phyloP scores from a whole-genome alignment of 768 basidiomycete genomes.

The Tulasnella sp. region DNA sequence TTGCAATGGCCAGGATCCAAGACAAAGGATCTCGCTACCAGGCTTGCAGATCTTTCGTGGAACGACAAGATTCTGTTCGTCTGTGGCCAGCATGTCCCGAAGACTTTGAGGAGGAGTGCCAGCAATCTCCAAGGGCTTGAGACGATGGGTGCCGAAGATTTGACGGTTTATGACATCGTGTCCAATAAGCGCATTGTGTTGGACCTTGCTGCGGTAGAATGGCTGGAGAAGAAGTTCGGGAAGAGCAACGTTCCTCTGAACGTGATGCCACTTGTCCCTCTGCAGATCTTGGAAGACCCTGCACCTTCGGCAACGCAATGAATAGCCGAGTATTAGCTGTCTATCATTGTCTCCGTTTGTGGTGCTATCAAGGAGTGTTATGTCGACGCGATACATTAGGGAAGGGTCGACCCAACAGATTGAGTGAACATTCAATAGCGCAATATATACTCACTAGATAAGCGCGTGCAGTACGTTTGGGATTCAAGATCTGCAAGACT shows the following conservation, averaged over 20 bases:
- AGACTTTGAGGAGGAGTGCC: constrained; percentile 49
- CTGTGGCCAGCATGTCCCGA: constrained; percentile 44
- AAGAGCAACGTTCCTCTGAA: constrained; percentile 27
- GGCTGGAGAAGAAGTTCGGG: constrained; percentile 53
- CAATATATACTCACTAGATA: no score
- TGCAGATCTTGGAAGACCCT: no score
- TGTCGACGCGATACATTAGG: no score
- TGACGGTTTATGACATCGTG: constrained; percentile 73
- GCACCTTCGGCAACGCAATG: no score
- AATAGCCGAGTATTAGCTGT: no score
- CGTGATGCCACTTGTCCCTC: no score
- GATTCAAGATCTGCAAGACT: no score
- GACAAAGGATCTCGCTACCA: constrained; percentile 54
- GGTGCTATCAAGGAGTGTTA: no score
- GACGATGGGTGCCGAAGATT: constrained; percentile 49
- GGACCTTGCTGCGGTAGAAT: constrained; percentile 74
- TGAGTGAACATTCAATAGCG: no score
- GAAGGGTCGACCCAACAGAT: no score
- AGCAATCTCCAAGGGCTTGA: constrained; percentile 64
- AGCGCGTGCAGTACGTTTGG: no score
- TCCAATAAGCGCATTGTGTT: constrained; percentile 75
- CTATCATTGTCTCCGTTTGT: no score
- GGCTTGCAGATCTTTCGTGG: constrained; percentile 55
- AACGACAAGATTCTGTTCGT: constrained; percentile 61
- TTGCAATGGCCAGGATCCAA: constrained; percentile 64